A percentile compares a stretch with the other conserved stretches of the same genome.
phyloP scores from a whole-genome alignment of 73 alveolate species.

The Tetrahymena thermophila region DNA sequence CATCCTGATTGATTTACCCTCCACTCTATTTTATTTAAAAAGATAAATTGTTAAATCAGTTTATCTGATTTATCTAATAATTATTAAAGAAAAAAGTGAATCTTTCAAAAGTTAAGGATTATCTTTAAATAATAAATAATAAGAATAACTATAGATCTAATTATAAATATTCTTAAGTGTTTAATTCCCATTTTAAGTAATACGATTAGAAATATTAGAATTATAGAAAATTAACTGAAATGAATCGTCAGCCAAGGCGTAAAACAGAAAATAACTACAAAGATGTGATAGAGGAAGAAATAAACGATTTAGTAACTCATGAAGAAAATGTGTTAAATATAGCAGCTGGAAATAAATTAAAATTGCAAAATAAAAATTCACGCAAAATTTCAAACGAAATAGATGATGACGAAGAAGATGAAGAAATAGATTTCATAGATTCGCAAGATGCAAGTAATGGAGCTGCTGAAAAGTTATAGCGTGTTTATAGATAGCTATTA shows the following conservation, averaged over 20 bases:
- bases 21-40: background rate
- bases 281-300: background rate
- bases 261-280: background rate
- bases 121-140: background rate
- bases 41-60: background rate
- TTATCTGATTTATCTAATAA: background rate
- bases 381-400: background rate
- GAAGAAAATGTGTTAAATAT: background rate
- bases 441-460: background rate
- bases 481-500: background rate
- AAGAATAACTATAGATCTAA: background rate
- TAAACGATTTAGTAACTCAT: background rate
- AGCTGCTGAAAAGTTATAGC: background rate
- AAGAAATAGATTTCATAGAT: background rate
- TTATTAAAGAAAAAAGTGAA: background rate
- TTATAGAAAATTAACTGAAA: background rate
- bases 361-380: background rate
- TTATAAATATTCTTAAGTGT: background rate
- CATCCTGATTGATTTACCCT: conserved; percentile 3
- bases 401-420: background rate
- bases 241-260: background rate
- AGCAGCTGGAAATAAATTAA: background rate
- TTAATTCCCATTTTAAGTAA: background rate
- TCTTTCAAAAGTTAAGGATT: background rate
- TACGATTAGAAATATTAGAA: background rate